A percentile compares a stretch with the other conserved stretches of the same genome.
These are phyloP conservation scores for Camellia sinensis DNA, from an alignment of 148 eudicot species.

Conservation along the genomic window DNA sequence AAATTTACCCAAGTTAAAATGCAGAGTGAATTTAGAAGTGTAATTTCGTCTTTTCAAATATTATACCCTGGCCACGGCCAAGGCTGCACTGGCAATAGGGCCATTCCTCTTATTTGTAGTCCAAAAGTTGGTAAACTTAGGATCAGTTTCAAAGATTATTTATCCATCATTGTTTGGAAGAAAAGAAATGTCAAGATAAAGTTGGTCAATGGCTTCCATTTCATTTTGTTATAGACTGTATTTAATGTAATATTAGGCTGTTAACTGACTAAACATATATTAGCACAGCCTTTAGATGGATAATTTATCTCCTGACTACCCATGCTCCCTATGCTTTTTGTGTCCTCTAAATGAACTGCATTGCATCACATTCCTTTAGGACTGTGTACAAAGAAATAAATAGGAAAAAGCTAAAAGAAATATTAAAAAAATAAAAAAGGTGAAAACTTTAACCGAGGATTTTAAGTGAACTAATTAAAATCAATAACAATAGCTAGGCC, in stretches of 20 bases:
- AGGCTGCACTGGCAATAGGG: neutral
- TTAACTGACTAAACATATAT: neutral
- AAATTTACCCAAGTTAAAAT: neutral
- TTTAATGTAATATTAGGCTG: neutral
- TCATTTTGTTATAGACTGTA: neutral
- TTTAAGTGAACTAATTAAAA: neutral
- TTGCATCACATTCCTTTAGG: neutral
- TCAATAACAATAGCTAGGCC: neutral
- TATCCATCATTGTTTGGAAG: neutral
- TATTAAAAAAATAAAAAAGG: neutral
- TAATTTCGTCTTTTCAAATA: neutral
- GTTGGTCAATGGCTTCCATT: neutral
- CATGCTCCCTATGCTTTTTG: neutral
- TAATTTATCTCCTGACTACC: neutral
- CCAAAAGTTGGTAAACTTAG: neutral
- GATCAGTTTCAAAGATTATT: neutral
- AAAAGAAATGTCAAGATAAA: neutral
- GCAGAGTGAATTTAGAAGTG: neutral
- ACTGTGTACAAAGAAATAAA: neutral
- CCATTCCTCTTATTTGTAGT: neutral
- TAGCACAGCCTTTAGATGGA: neutral
- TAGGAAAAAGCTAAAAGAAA: neutral
- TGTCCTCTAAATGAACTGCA: neutral
- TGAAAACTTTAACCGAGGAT: neutral
- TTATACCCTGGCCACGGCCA: neutral